Base-by-base conservation (phyloP, 2,329 filamentous ascomycete genomes). In the Neopestalotiopsis sp. region DNA sequence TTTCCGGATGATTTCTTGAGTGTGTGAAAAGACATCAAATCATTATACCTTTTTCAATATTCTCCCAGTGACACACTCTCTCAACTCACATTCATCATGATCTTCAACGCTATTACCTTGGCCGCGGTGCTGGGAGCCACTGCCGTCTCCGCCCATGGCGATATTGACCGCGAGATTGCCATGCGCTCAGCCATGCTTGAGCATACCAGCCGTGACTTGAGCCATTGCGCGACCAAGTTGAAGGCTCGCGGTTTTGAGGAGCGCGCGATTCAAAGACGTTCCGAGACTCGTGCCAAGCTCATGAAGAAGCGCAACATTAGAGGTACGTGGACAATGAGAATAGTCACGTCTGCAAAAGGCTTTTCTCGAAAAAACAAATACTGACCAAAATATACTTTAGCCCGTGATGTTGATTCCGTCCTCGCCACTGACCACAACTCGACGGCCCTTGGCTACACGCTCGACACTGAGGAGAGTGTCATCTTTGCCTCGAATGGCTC, bases 221-320 rank as follows among this genome's bases (percentile, higher is more conserved):
- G 74, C 64, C 84, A 87, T 72, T 88, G 86, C 71, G 76, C 83
- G 10, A 73, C 79, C 0, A 81, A 83, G 73, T 79, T 88, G 57
- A 81, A 80, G 71, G 81, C 82, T 24, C 83, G 85, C 4, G 86
- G 85, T 14, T 71, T 84, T n/a, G 80, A 83, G 67, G 75, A 76
- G 57, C 78, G 79, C 67, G 86, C 83, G 69, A 73, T 84, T 61
- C 79, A 78, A 32, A 85, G 86, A 64, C 84, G 86, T 32, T 71
- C 80, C 13, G 24, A 63, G 14, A 58, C 64, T 34, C 45, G 32
- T 58, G 56, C 68, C 67, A 66, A 72, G 58, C 5, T 32, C n/a
- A 66, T 65, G 62, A 65, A 65, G 62, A 65, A 65, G 40, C 62
- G 62, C 2, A 49, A 49, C 38, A 65, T 65, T n/a, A 65, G 45